Percentiles rank a stretch among this genome's conserved stretches.
phyloP scores from a whole-genome alignment of 768 basidiomycete species.

The Leccinum ochraceum region DNA sequence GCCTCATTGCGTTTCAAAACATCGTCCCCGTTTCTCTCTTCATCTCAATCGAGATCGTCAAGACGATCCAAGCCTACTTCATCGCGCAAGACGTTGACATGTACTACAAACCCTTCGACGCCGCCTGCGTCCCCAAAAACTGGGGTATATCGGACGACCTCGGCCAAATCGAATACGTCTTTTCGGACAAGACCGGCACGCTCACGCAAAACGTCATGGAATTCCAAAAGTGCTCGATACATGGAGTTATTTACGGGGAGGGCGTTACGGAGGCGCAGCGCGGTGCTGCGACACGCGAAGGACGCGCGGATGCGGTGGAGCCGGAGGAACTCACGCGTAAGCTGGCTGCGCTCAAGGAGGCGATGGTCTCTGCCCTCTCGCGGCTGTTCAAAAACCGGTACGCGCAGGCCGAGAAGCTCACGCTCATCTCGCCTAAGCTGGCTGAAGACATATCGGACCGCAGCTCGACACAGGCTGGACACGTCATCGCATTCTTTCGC shows the following conservation, averaged over 20 bases:
- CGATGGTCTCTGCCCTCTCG: constrained; percentile 78
- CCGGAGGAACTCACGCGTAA: constrained; percentile 71
- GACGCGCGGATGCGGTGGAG: constrained; percentile 61
- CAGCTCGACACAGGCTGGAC: constrained; percentile 55
- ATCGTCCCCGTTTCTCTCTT: constrained; percentile 95
- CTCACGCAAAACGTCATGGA: constrained; percentile 99
- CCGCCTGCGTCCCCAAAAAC: constrained; percentile 91
- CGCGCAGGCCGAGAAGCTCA: constrained; percentile 76
- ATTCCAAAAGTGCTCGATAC: constrained; percentile 92
- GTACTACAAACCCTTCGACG: constrained; percentile 88
- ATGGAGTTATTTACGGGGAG: constrained; percentile 86
- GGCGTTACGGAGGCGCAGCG: constrained; percentile 95
- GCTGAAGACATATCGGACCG: constrained; percentile 75
- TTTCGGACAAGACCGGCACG: constrained; percentile 95
- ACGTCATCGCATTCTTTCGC: constrained; percentile 87
- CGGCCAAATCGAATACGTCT: constrained; percentile 96
- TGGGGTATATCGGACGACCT: constrained; percentile 99
- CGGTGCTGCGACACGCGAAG: constrained; percentile 85
- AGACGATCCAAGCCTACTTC: constrained; percentile 96
- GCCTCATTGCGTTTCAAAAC: constrained; percentile 96
- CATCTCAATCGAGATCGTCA: constrained; percentile 98
- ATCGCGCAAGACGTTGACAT: constrained; percentile 96
- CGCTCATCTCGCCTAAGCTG: constrained; percentile 84
- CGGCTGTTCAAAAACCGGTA: constrained; percentile 87
- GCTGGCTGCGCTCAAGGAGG: constrained; percentile 62